Evolutionary conservation across 2,329 filamentous ascomycete genomes (phyloP), one percentile per base, ranked within the genome.

Genomic region (Neonectria sp.): DNA sequence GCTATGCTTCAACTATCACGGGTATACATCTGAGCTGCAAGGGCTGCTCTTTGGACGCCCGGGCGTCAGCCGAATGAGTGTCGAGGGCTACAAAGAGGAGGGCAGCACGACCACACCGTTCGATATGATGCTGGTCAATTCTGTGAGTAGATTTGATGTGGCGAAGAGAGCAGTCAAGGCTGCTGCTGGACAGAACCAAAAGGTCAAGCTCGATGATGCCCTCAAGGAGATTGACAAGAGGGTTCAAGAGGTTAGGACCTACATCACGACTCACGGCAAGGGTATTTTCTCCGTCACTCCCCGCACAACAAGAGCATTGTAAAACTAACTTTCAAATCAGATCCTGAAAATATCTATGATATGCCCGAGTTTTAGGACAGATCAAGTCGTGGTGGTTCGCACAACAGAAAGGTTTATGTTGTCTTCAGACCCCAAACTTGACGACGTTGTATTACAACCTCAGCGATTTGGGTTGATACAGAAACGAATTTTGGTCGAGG

Each of bases 21-120:
- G 90, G 12, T 92, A 92, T 71, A 78, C 84, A 5, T 83, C 84
- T 1, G 90, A 92, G 75, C 77, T 92, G 62, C 85, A 88, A 65
- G 89, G 89, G 0, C 75, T 92, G 29, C 77, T 92, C 3, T 92
- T 92, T 73, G 89, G 88, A 0, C 82, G 89, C 1, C 83, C 82
- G 0, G 79, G 81, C 11, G 72, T 87, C 17, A 82, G 87, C 6
- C 83, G 88, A 3, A 84, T 91, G 67, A 84, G 78, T 0, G 86
- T 92, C 8, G 85, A 84, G 15, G 88, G 86, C 4, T 92, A 92
- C 70, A 85, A 84, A 29, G 90, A 92, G 73, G 90, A 92, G 77
- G 90, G 90, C 0, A 89, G 83, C 59, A 92, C 90, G 1, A 92
- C 90, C 0, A 92, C 90, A 2, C 90, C 90, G 2, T 92, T 92